Base-by-base conservation (phyloP, 2,329 filamentous ascomycete species). In the Monilinia fructigena region DNA sequence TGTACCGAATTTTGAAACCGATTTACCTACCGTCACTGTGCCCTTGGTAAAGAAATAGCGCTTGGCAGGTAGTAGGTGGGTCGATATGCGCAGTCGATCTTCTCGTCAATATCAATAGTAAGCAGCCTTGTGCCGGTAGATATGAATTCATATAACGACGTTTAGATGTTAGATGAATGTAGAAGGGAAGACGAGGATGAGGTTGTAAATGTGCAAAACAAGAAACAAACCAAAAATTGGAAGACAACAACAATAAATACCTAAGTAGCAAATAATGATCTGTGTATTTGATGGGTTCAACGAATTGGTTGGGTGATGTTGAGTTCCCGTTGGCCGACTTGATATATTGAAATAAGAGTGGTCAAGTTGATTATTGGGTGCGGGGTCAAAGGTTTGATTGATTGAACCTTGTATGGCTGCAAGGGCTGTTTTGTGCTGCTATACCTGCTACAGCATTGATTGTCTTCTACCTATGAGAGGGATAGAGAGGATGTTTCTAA, bases 341-440 rank as follows among this genome's bases (percentile, higher is more conserved):
- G 62, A 28, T 47, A 56, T 35, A 26, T 10, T 47, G 53, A 50
- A 58, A 40, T 14, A 59, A 40, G 63, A 66, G 63, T 61, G 63
- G 35, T 53, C 26, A 55, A 55, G 53, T 65, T 38, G 35, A 40
- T 61, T 53, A 40, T 63, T 48, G 55, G 40, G 55, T 66, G 63
- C 63, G 63, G 63, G 63, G 63, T 65, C 63, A 54, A 52, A 23
- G 53, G 28, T 47, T 47, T 55, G 52, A 45, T 63, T 47, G 52
- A 47, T 31, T 38, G 42, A 52, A 48, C 28, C 26, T 50, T 42
- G 62, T 31, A 45, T 56, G 53, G 53, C 26, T 64, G 62, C 62
- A 58, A 64, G 62, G 62, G 31, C 31, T 35, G 31, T 35, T 35
- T 40, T 42, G 40, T 16, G 12, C 23, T 50, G 28, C 45, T 60